Evolutionary conservation across 2,329 filamentous ascomycete genomes (phyloP), one percentile per base, ranked within the genome.

Genomic region (Leptodontidium sp.): DNA sequence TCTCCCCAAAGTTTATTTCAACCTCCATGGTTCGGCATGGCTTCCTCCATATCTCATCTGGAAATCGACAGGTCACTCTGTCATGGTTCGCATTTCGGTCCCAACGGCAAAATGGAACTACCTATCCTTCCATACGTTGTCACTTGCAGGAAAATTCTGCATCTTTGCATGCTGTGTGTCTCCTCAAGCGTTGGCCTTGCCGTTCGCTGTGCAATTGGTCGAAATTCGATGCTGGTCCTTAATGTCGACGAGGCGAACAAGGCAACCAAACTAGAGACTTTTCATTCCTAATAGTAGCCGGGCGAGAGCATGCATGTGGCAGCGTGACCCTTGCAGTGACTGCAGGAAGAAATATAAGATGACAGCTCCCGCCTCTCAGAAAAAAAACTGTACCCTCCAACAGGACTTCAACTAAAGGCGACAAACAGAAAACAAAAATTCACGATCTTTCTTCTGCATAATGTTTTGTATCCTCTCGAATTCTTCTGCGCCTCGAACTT

Each of bases 251-350:
- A 61, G 49, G 66, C 67, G 66, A 71, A 75, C 71, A 69, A 75
- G 73, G 73, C 72, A 71, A 75, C 68, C 68, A 68, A 65, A 67
- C 72, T 74, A 74, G 68, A 58, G 68, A 58, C 58, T 52, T 49
- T 40, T 67, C 70, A 69, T 55, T 70, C 52, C 38, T 68, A 70
- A 45, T 69, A 64, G 58, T 47, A 63, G 61, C 12, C 55, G 55
- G 55, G 14, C 55, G 43, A 66, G 43, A 29, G 45, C 65, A 67
- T 74, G 69, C 65, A 71, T 64, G 64, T 47, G 63, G 62, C 68
- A 68, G 67, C 47, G 69, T 67, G 74, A 66, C 73, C 55, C 55
- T 58, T 24, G 55, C n/a, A 26, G 14, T 17, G 57, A 66, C 64
- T 70, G 71, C 68, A 69, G 49, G 38, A 40, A 29, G 57, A 47